These are phyloP conservation scores for Halophytophthora batemanensis DNA, from an alignment of 352 stramenopile genomes.

Conservation along the genomic window DNA sequence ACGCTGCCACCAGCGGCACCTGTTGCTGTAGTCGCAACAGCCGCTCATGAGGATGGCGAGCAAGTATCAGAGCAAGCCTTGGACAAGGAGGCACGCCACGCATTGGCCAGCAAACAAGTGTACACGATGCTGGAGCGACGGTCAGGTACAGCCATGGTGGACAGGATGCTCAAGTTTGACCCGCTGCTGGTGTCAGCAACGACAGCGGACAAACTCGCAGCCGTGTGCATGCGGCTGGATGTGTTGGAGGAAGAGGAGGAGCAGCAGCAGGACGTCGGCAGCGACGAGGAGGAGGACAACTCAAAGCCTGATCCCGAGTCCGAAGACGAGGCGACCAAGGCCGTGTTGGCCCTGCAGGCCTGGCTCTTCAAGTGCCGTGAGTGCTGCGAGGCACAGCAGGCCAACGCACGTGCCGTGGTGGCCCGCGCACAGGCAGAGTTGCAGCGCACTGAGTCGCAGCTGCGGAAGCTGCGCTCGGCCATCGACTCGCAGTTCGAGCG, in stretches of 20 bases:
- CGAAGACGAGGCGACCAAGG: slow-evolving; percentile 19
- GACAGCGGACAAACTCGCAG: slow-evolving; percentile 31
- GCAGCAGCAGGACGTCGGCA: slow-evolving; percentile 24
- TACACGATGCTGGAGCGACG: slow-evolving; percentile 40
- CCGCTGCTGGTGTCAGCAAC: slow-evolving; percentile 38
- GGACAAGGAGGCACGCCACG: background rate
- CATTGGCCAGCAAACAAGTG: slow-evolving; percentile 39
- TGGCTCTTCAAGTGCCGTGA: slow-evolving; percentile 63
- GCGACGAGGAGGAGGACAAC: slow-evolving; percentile 6
- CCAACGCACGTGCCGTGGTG: slow-evolving; percentile 30
- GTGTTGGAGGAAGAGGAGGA: slow-evolving; percentile 21
- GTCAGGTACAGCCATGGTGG: slow-evolving; percentile 40
- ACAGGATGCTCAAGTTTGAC: slow-evolving; percentile 62
- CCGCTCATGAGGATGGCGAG: slow-evolving; percentile 7
- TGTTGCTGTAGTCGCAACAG: background rate
- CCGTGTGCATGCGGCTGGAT: slow-evolving; percentile 29
- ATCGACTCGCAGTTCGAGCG: slow-evolving; percentile 62
- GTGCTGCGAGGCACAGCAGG: slow-evolving; percentile 38
- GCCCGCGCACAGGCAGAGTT: slow-evolving; percentile 43
- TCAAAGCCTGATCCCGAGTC: slow-evolving; percentile 10
- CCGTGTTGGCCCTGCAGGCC: slow-evolving; percentile 50
- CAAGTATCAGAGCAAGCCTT: slow-evolving; percentile 6
- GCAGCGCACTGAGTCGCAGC: slow-evolving; percentile 49
- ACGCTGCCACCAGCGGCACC: slow-evolving; percentile 17
- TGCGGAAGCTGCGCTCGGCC: slow-evolving; percentile 51